A percentile compares a stretch with the other conserved stretches of the same genome.
Evolutionary conservation across 164 flowering plant genomes (phyloP).

Genomic region (Buxus sempervirens): DNA sequence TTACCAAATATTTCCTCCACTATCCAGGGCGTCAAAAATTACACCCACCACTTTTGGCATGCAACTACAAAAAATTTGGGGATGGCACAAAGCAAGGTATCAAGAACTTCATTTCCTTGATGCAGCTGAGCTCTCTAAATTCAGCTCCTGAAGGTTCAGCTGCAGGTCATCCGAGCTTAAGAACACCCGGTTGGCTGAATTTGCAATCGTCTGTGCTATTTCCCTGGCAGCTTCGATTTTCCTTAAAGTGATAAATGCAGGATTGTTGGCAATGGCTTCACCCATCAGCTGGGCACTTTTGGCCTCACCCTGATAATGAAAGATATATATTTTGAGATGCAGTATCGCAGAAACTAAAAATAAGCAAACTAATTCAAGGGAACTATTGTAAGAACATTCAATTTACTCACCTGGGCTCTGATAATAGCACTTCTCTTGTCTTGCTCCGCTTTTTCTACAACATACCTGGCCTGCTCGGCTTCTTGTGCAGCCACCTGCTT

Average conservation of each 20-base stretch:
- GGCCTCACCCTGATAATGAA: slow-evolving; percentile 51
- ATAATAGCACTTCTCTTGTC: slow-evolving; percentile 59
- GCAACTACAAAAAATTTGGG: no score
- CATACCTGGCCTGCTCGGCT: slow-evolving; percentile 57
- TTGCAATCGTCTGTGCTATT: slow-evolving; percentile 38
- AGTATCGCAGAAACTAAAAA: background rate
- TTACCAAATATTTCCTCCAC: no score
- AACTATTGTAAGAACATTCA: background rate
- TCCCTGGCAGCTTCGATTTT: slow-evolving; percentile 54
- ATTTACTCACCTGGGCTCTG: slow-evolving; percentile 47
- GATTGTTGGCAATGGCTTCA: slow-evolving; percentile 53
- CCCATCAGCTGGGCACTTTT: slow-evolving; percentile 63
- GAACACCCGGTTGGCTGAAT: slow-evolving; percentile 37
- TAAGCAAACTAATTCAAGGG: background rate
- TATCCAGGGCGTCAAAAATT: no score
- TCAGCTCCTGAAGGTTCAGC: slow-evolving; percentile 46
- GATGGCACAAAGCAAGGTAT: no score
- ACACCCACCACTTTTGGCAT: no score
- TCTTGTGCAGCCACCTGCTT: slow-evolving; percentile 65
- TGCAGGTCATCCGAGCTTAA: slow-evolving; percentile 44
- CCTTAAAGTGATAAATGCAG: slow-evolving; percentile 50
- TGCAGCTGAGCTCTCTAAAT: slow-evolving; percentile 16
- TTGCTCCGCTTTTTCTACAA: slow-evolving; percentile 68
- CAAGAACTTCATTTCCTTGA: no score
- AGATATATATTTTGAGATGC: background rate